phyloP scores from a whole-genome alignment of 192 early-diverging fungal genomes.

The Gamsiella multidivaricata region DNA sequence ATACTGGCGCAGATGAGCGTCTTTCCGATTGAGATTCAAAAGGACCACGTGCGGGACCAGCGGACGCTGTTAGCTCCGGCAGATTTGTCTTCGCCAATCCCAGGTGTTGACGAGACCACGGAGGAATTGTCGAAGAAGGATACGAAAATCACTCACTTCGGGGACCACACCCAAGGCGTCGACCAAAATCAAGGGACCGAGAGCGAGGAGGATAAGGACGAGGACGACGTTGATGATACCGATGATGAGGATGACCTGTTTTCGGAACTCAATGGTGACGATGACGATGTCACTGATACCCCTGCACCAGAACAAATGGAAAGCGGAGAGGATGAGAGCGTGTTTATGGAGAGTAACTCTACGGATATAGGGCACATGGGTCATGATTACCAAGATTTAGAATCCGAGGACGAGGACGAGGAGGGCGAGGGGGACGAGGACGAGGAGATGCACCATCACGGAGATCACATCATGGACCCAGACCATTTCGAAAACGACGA shows the following conservation, averaged over 20 bases:
- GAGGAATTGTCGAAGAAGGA: constrained; percentile 26
- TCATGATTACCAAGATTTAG: not conserved
- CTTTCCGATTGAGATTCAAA: constrained; percentile 20
- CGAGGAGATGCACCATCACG: constrained; percentile 9
- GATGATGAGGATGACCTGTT: not conserved
- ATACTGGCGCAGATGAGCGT: constrained; percentile 24
- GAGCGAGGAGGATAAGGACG: constrained; percentile 2
- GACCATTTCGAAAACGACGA: constrained; percentile 44
- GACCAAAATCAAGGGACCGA: not conserved
- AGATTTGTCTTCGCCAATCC: not conserved
- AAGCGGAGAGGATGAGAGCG: constrained; percentile 15
- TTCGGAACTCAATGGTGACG: not conserved
- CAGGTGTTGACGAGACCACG: not conserved
- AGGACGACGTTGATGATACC: not conserved
- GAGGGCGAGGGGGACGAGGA: not conserved
- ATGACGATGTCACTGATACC: not conserved
- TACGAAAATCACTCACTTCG: constrained; percentile 12
- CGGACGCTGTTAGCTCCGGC: not conserved
- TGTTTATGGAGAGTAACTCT: not conserved
- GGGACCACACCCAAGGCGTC: not conserved
- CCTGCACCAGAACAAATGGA: not conserved
- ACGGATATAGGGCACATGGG: not conserved
- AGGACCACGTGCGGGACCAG: constrained; percentile 17
- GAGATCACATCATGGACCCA: constrained; percentile 22
- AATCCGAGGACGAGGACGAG: not conserved